Percentiles rank a stretch among this genome's conserved stretches.
Conservation (phyloP, 495 filamentous ascomycete species). For the Penicillium lagena region DNA sequence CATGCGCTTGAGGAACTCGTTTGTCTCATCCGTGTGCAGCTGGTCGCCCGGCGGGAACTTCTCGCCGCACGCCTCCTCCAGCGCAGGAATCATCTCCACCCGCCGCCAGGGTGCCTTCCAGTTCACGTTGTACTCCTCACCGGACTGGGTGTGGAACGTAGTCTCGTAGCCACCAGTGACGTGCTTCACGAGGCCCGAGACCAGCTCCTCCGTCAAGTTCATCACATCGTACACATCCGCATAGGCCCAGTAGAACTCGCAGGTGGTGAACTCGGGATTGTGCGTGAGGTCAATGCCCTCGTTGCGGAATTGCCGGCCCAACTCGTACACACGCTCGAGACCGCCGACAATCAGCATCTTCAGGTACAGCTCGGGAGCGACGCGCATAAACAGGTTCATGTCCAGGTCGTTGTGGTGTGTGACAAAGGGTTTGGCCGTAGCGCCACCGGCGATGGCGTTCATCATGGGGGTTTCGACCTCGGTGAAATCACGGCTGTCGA, state of each 20-base stretch:
- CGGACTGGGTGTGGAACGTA: slow-evolving; percentile 71
- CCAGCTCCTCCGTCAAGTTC: slow-evolving; percentile 88
- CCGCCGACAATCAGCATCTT: slow-evolving; percentile 96
- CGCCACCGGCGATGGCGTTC: slow-evolving; percentile 91
- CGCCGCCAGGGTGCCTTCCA: slow-evolving; percentile 93
- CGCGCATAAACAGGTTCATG: slow-evolving; percentile 88
- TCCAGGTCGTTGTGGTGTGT: slow-evolving; percentile 93
- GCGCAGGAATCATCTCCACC: slow-evolving; percentile 92
- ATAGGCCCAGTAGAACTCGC: slow-evolving; percentile 96
- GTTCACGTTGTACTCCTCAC: slow-evolving; percentile 83
- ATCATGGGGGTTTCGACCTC: slow-evolving; percentile 99
- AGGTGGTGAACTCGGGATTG: slow-evolving; percentile 97
- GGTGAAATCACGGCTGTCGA: slow-evolving; percentile 77
- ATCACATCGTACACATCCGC: slow-evolving; percentile 91
- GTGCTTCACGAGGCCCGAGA: slow-evolving; percentile 85
- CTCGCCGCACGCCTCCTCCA: slow-evolving; percentile 84
- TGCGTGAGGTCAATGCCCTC: slow-evolving; percentile 95
- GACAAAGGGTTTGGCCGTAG: slow-evolving; percentile 90
- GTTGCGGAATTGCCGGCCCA: slow-evolving; percentile 88
- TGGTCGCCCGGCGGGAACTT: slow-evolving; percentile 87
- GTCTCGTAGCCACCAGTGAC: slow-evolving; percentile 82
- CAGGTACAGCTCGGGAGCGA: slow-evolving; percentile 92
- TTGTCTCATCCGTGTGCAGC: slow-evolving; percentile 82
- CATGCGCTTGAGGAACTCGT: slow-evolving; percentile 75
- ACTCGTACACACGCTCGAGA: slow-evolving; percentile 85